Conservation (phyloP, 2,329 filamentous ascomycete species). For the Ophiobolus disseminans region DNA sequence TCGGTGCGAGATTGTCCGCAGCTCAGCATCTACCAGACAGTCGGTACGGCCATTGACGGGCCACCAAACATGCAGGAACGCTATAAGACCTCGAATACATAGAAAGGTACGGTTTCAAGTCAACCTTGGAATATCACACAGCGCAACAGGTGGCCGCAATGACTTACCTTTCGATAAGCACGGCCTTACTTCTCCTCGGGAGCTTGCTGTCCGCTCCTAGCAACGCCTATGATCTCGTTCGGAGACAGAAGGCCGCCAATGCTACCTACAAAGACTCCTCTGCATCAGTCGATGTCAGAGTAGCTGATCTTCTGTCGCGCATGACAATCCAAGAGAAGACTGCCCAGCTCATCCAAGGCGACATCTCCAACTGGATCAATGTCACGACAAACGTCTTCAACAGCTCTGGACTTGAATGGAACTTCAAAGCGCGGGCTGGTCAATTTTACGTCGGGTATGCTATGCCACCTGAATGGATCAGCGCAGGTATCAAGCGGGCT, state of each 20-base stretch:
- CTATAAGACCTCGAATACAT: conserved; percentile 19
- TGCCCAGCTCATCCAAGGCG: conserved; percentile 68
- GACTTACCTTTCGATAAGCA: conserved; percentile 15
- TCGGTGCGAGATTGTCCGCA: conserved; percentile 26
- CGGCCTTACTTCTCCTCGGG: conserved; percentile 26
- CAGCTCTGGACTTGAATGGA: conserved; percentile 69
- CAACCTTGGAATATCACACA: not conserved
- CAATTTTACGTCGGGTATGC: conserved; percentile 76
- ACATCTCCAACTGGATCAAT: conserved; percentile 77
- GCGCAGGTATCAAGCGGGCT: conserved; percentile 66
- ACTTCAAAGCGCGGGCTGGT: conserved; percentile 70
- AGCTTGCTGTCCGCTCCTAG: conserved; percentile 18
- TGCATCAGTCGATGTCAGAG: conserved; percentile 68
- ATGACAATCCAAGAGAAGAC: conserved; percentile 81
- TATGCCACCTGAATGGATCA: conserved; percentile 68
- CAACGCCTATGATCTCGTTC: conserved; percentile 34
- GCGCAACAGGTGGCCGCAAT: conserved; percentile 12
- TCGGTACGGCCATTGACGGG: not conserved
- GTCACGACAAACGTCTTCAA: conserved; percentile 72
- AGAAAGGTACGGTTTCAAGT: not conserved
- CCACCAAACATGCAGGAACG: conserved; percentile 1
- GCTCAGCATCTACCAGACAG: not conserved
- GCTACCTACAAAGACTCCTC: conserved; percentile 67
- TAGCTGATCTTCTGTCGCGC: conserved; percentile 70
- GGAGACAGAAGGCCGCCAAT: conserved; percentile 36